Conservation (phyloP, 2,329 filamentous ascomycete species). For the Capronia coronata region DNA sequence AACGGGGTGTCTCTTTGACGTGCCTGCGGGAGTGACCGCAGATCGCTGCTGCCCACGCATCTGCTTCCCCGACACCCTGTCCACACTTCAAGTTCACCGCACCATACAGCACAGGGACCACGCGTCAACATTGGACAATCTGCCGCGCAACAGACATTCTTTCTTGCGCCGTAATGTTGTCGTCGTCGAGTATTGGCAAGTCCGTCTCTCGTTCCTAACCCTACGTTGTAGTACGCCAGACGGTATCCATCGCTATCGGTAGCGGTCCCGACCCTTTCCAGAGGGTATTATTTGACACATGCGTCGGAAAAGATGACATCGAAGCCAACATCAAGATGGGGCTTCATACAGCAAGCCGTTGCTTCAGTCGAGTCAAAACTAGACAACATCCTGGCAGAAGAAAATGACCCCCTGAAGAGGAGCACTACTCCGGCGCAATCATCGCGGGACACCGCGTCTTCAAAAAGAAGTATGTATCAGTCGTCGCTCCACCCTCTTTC, state of each 20-base stretch:
- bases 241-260: not conserved
- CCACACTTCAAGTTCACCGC: not conserved
- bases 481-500: conserved; percentile 48
- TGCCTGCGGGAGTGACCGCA: conserved; percentile 4
- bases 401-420: conserved; percentile 45
- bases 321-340: conserved; percentile 59
- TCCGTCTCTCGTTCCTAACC: not conserved
- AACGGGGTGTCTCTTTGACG: not conserved
- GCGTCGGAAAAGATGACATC: conserved; percentile 13
- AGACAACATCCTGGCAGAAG: conserved; percentile 83
- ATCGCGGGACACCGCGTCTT: conserved; percentile 20
- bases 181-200: not conserved
- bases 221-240: not conserved
- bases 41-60: not conserved
- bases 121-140: conserved; percentile 14
- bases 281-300: not conserved
- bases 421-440: conserved; percentile 29
- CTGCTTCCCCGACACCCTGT: conserved; percentile 4
- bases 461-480: conserved; percentile 61
- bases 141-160: not conserved
- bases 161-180: conserved; percentile 6
- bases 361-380: conserved; percentile 89
- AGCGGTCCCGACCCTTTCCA: not conserved
- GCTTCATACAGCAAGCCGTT: conserved; percentile 81
- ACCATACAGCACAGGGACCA: not conserved